Evolutionary conservation across 345 rosid genomes (phyloP), one percentile per base, ranked within the genome.

Genomic region (Camelina sativa): DNA sequence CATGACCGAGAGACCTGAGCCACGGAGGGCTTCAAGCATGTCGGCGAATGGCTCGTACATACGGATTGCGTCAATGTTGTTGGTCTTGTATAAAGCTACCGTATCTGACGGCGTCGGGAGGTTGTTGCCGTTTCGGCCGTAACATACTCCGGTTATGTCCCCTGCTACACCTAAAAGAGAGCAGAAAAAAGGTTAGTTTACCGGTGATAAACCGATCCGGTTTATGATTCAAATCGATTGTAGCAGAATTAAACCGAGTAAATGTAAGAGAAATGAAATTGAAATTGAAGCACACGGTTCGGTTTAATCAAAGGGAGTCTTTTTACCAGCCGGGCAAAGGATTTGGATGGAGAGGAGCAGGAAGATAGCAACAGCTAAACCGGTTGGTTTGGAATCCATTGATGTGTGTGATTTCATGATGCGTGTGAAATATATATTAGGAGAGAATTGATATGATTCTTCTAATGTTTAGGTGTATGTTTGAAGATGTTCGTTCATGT

Each of bases 91-190:
- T 40, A 87, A 61, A 6, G 52, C 41, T 30, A 85, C 58, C 2
- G 81, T 85, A 7, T 72, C 78, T 7, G 44, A 16, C 9, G 85
- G 79, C 37, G 83, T 16, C 11, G 85, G 86, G 19, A 84, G 84
- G 51, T 85, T 80, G 46, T 84, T 54, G 6, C 79, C 85, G 54
- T 66, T 68, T 3, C 81, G 48, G 15, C 83, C 85, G 61, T 85
- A 84, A 59, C 69, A 75, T 3, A 82, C 81, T 5, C 83, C 85
- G 12, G 80, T 57, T 10, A 74, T 46, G 10, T 44, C 71, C 5
- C 71, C 77, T 10, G 28, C 12, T 0, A 73, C 77, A 16, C 77
- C 59, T 73, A 40, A 9, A 10, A 44, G 9, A 56, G 8, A 32
- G 22, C 19, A 34, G 16, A 15, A 28, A 28, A 28, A 28, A 28